Evolutionary conservation across 805 yeast species (phyloP), one percentile per base, ranked within the genome.

Genomic region (Sugiyamaella valdiviana): DNA sequence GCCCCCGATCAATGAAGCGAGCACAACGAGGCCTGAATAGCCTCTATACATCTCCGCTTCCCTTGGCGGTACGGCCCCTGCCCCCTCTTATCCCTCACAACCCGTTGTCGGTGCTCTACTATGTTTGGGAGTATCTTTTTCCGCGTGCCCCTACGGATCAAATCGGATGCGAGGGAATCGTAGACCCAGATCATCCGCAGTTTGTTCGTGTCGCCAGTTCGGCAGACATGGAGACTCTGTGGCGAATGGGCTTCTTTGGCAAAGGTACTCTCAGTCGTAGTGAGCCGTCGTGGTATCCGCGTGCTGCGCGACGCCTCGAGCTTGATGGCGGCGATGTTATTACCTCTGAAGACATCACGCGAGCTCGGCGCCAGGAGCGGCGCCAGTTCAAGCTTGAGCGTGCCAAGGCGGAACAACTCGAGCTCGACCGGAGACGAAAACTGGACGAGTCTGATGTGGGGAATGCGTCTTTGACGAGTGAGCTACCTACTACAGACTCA

Each of bases 161-260:
- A 46, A 40, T 46, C 10, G 24, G 23, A n/a, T 56, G 57, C 48
- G 6, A 47, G 23, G 64, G 63, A 9, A 26, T n/a, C 4, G 14
- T 26, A 10, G 24, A 51, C 36, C 40, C 36, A 3, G 23, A 41
- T 12, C 15, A 15, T 16, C 35, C 20, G 9, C 23, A 26, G 35
- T 58, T 62, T 10, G 75, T 84, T 3, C 48, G 42, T 14, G 64
- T 67, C 9, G 44, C 44, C 20, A 58, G 58, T 39, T 65, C 64
- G 1, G 54, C 60, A 0, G 80, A 74, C 26, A 82, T 83, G 79
- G 55, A 59, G 17, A 65, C 65, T 36, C 67, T 93, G 2, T 93
- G 98, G 98, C 66, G 72, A 15, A 75, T 75, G 56, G 99, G 99
- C 1, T 93, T 89, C 61, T 93, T 88, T 62, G 99, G 99, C 5